Conservation (phyloP, 306 rosid species). For the Glycine latifolia region DNA sequence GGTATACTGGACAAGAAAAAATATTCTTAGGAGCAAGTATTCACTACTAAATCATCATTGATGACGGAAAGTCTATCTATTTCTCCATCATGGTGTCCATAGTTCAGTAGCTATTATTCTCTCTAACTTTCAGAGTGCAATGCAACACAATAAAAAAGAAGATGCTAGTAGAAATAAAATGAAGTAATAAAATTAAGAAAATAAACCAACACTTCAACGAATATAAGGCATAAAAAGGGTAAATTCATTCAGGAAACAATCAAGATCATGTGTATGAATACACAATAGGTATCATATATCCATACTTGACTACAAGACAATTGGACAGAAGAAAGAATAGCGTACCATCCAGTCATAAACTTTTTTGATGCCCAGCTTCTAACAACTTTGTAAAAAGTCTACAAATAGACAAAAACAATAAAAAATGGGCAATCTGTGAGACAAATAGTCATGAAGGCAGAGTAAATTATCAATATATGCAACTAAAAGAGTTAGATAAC, state of each 20-base stretch:
- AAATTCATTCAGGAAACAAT: not conserved
- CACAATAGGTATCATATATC: no score
- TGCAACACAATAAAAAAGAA: no score
- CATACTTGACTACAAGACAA: no score
- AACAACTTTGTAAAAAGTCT: conserved; percentile 82
- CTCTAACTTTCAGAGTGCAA: no score
- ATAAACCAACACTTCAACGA: not conserved
- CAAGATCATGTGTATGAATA: conserved; percentile 37
- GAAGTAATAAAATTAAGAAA: not conserved
- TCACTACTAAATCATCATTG: not conserved
- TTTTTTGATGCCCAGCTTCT: conserved; percentile 93
- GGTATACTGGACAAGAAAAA: conserved; percentile 1
- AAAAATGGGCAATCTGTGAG: conserved; percentile 36
- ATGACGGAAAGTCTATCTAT: not conserved
- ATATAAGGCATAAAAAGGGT: not conserved
- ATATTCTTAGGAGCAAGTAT: conserved; percentile 1
- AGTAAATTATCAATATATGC: not conserved
- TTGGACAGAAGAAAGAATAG: conserved; percentile 19
- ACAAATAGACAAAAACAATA: conserved; percentile 47
- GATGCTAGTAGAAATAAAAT: not conserved
- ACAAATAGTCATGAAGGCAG: not conserved
- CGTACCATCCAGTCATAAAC: conserved; percentile 93
- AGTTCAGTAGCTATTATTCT: no score
- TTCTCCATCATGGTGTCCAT: conserved; percentile 3
- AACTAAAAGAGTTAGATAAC: not conserved